These are phyloP conservation scores for Macrocybe gigantea DNA, from an alignment of 768 basidiomycete species.

Conservation along the genomic window DNA sequence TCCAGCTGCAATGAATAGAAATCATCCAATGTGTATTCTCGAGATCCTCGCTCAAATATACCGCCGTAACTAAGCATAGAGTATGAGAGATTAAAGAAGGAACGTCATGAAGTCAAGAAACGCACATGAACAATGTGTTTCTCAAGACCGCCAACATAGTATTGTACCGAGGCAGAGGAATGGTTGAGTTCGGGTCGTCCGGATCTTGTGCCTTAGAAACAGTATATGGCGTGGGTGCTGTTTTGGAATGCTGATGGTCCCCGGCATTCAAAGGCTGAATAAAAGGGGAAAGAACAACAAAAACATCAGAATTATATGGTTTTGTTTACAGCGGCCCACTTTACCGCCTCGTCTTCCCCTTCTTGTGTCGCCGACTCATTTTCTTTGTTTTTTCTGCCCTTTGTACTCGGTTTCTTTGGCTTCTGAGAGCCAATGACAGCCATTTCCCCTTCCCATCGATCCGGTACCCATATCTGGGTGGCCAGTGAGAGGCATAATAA, in stretches of 20 bases:
- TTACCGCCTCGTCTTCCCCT: constrained; percentile 8
- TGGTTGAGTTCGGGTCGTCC: constrained; percentile 59
- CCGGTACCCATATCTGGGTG: constrained; percentile 69
- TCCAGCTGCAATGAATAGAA: constrained; percentile 78
- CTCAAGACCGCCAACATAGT: constrained; percentile 81
- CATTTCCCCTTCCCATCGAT: constrained; percentile 69
- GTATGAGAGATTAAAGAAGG: not conserved
- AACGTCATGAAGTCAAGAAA: constrained; percentile 4
- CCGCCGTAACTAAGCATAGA: constrained; percentile 66
- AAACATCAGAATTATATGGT: too few relatives aligned
- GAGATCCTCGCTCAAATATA: constrained; percentile 75
- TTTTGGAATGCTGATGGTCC: not conserved
- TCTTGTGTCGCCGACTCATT: constrained; percentile 10
- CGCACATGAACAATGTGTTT: constrained; percentile 84
- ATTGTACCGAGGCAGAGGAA: constrained; percentile 76
- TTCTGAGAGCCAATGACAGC: constrained; percentile 73
- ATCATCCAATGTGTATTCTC: constrained; percentile 88
- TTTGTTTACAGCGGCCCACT: not conserved
- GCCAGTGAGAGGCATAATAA: not conserved
- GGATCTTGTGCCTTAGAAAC: constrained; percentile 35
- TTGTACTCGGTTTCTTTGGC: constrained; percentile 49
- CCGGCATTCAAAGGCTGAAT: too few relatives aligned
- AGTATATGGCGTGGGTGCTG: not conserved
- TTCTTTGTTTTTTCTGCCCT: constrained; percentile 38
- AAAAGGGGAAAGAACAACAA: too few relatives aligned